Evolutionary conservation across 306 rosid genomes (phyloP), one percentile per base, ranked within the genome.

Genomic region (Lagenaria siceraria): DNA sequence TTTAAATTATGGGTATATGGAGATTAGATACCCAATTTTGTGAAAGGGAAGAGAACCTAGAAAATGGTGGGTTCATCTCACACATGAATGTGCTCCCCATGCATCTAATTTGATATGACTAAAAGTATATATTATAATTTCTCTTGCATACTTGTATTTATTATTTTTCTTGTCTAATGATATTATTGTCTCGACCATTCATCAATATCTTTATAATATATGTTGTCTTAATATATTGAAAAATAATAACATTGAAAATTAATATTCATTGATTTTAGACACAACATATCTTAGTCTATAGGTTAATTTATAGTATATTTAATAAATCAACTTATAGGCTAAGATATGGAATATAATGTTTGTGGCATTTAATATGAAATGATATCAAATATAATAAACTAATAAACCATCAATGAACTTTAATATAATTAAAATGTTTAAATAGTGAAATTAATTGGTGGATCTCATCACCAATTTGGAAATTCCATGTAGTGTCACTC

Each of bases 31-130:
- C 53, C 53, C 19, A 40, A 2, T 21, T 13, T 68, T n/a, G 53
- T n/a, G 54, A 40, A 68, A 68, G 54, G 53, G 33, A 66, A 35
- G 25, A 35, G 48, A 64, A 33, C 25, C 25, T 33, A 27, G 2
- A 35, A 7, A 38, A 10, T 36, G 73, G 33, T 40, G 54, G 74
- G 53, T 68, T 40, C 53, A 68, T 68, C 21, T 68, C 74, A 68
- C 74, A 40, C 54, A 22, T 68, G 54, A 22, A 68, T 40, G 21
- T 68, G 74, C 53, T 66, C 53, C 74, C 74, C 74, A 36, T 65
- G 73, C 73, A 36, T 65, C 49, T 65, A 3, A 65, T 68, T 29
- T 40, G 74, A 68, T 15, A 21, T 42, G 74, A 68, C 74, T 21
- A 68, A 40, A 42, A 40, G 33, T 68, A 68, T 22, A 68, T 40